A percentile compares a stretch with the other conserved stretches of the same genome.
Evolutionary conservation across 1,284 basidiomycete genomes (phyloP).

Genomic region (Sporisorium graminicola): DNA sequence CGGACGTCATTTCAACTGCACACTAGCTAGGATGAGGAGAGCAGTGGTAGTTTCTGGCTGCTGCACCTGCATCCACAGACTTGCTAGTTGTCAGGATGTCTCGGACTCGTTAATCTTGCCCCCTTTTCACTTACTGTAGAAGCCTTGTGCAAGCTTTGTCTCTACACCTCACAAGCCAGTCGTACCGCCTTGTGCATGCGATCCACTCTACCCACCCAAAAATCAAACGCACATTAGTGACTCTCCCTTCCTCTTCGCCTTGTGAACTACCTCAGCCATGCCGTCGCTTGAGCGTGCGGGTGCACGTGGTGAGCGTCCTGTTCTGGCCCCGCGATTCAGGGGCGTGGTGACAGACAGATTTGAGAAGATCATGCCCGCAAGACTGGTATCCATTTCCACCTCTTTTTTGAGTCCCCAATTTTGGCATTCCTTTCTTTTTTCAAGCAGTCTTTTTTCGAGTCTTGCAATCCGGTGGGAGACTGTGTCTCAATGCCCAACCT

Average conservation of each 20-base stretch:
- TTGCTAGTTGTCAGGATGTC: background rate
- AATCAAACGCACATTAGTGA: slow-evolving; percentile 24
- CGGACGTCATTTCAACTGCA: slow-evolving; percentile 1
- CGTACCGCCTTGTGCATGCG: slow-evolving; percentile 10
- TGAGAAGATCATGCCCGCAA: too few relatives aligned
- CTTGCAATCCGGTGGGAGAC: too few relatives aligned
- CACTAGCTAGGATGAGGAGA: slow-evolving; percentile 3
- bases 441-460: too few relatives aligned
- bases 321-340: too few relatives aligned
- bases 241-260: background rate
- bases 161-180: slow-evolving; percentile 12
- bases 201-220: slow-evolving; percentile 14
- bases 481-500: too few relatives aligned
- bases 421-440: too few relatives aligned
- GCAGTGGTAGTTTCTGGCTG: slow-evolving; percentile 24
- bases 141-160: slow-evolving; percentile 2
- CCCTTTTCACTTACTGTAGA: slow-evolving; percentile 16
- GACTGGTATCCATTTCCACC: too few relatives aligned
- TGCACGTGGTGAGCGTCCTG: too few relatives aligned
- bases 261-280: background rate
- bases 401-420: too few relatives aligned
- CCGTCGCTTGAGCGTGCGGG: too few relatives aligned
- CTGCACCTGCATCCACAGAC: slow-evolving; percentile 3
- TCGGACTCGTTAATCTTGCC: background rate
- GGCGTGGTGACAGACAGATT: too few relatives aligned